phyloP scores from a whole-genome alignment of 164 flowering plant species.

The Santalum album region DNA sequence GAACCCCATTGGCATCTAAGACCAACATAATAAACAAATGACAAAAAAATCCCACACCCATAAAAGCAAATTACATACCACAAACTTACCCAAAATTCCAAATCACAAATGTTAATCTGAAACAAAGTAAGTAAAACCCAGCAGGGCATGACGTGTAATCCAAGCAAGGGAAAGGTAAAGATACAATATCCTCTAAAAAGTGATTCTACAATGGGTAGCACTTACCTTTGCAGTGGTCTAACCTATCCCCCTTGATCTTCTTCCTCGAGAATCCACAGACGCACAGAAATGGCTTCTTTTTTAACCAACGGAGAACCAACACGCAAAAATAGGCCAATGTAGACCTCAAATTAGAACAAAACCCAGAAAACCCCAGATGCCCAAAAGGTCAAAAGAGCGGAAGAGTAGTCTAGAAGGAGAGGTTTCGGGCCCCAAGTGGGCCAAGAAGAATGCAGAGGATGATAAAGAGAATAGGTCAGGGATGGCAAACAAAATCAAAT shows the following conservation, averaged over 20 bases:
- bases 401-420: conserved; percentile 38
- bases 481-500: conserved; percentile 30
- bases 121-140: neutral
- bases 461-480: conserved; percentile 12
- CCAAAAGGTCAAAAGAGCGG: conserved; percentile 13
- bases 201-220: conserved; percentile 10
- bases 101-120: neutral
- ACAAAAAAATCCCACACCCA: neutral
- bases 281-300: conserved; percentile 19
- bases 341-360: conserved; percentile 21
- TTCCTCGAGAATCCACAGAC: conserved; percentile 27
- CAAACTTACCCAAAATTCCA: neutral
- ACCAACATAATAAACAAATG: neutral
- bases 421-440: conserved; percentile 20
- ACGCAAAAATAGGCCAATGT: conserved; percentile 30
- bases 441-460: conserved; percentile 23
- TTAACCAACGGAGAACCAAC: conserved; percentile 22
- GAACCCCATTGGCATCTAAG: conserved; percentile 2
- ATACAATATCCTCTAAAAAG: neutral
- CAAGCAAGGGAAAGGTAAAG: conserved; percentile 13
- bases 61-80: neutral
- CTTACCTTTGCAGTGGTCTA: conserved; percentile 29
- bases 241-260: conserved; percentile 40
- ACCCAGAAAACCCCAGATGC: conserved; percentile 22
- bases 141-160: conserved; percentile 25